Evolutionary conservation across 169 alveolate species (phyloP).

Genomic region (Plasmodium gallinaceum): DNA sequence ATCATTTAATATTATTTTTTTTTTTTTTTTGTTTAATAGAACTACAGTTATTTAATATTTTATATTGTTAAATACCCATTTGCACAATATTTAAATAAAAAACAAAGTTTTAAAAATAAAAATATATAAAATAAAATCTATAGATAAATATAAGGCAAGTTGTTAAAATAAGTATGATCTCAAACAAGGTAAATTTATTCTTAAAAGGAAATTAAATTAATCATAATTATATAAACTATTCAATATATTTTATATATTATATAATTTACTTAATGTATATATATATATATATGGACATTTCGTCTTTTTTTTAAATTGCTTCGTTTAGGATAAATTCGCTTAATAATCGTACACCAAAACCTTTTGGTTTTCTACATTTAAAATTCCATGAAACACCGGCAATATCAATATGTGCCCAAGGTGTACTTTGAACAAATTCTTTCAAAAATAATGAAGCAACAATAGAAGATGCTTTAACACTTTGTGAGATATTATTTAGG

Average conservation of each 20-base stretch:
- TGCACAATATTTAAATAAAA: no score
- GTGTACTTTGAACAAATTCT: conserved; percentile 91
- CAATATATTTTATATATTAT: background rate
- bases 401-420: conserved; percentile 96
- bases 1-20: no score
- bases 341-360: conserved; percentile 89
- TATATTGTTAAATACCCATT: no score
- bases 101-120: no score
- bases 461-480: conserved; percentile 88
- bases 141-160: no score
- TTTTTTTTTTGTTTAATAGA: no score
- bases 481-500: conserved; percentile 85
- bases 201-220: no score
- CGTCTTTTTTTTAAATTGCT: background rate
- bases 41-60: no score
- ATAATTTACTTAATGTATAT: background rate
- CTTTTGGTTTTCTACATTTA: conserved; percentile 85
- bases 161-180: no score
- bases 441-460: conserved; percentile 95
- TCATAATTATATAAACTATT: no score
- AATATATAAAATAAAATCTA: no score
- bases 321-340: conserved; percentile 74
- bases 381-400: conserved; percentile 94
- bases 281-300: background rate
- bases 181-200: no score